Evolutionary conservation across 2,329 filamentous ascomycete species (phyloP).

Genomic region (Stachybotrys echinatus): DNA sequence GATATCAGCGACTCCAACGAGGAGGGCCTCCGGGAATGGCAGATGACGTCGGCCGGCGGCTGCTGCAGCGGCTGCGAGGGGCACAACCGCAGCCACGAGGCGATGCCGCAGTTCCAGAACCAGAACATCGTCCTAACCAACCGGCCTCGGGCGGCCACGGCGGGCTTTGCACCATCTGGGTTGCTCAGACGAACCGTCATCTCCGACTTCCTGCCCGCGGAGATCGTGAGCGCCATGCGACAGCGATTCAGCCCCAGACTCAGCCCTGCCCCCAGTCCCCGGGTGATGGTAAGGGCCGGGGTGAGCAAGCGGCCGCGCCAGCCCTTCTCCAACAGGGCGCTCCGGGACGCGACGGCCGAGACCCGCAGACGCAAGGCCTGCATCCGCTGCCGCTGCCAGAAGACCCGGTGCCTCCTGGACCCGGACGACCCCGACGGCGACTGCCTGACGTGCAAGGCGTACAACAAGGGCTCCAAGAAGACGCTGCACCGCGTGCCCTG

Average conservation of each 20-base stretch:
- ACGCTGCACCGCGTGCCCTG: slow-evolving; percentile 41
- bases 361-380: not conserved
- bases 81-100: not conserved
- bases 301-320: too few species aligned
- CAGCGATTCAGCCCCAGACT: not conserved
- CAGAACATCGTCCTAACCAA: too few species aligned
- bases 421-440: slow-evolving; percentile 19
- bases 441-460: slow-evolving; percentile 34
- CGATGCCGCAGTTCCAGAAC: not conserved
- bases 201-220: not conserved
- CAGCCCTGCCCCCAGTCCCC: not conserved
- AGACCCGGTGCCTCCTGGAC: slow-evolving; percentile 29
- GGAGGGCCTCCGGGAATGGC: not conserved
- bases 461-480: slow-evolving; percentile 36
- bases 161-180: not conserved
- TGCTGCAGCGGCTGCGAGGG: too few species aligned
- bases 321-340: too few species aligned
- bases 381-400: not conserved
- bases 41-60: too few species aligned
- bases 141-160: too few species aligned
- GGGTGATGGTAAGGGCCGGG: too few species aligned
- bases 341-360: too few species aligned
- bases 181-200: not conserved
- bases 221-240: not conserved
- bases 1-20: not conserved